Evolutionary conservation across 2,329 filamentous ascomycete genomes (phyloP).

Genomic region (Phyllosticta capitalensis): DNA sequence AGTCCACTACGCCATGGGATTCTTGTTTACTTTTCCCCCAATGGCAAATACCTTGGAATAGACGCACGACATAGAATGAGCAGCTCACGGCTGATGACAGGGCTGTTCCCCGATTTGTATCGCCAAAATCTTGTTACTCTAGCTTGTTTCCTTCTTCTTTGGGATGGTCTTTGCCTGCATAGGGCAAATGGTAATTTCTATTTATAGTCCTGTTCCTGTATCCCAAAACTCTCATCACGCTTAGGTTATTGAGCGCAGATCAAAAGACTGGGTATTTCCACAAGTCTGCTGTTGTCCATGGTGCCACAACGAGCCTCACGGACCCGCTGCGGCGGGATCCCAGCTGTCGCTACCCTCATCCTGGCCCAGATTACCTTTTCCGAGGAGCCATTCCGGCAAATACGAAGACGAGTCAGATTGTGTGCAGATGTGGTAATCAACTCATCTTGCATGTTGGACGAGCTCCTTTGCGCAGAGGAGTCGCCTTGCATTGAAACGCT

Average conservation of each 20-base stretch:
- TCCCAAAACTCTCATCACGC: background rate
- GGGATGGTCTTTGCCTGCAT: background rate
- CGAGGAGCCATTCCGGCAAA: background rate
- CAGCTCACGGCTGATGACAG: slow-evolving; percentile 9
- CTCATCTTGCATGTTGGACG: background rate
- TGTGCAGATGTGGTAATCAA: background rate
- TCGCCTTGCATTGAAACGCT: background rate
- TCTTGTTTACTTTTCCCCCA: background rate
- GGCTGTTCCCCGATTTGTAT: background rate
- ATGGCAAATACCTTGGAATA: slow-evolving; percentile 8
- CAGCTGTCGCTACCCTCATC: background rate
- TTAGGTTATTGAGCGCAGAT: background rate
- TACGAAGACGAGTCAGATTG: background rate
- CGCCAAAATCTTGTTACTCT: background rate
- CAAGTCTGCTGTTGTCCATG: background rate
- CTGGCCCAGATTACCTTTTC: background rate
- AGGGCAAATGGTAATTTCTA: background rate
- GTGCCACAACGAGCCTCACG: background rate
- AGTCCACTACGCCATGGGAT: background rate
- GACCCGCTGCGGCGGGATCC: background rate
- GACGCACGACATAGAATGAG: slow-evolving; percentile 12
- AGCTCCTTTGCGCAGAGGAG: background rate
- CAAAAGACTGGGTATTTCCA: background rate
- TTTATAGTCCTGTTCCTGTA: background rate
- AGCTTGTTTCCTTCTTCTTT: background rate